Conservation (phyloP, 768 basidiomycete species). For the Mycena albidolilacea region DNA sequence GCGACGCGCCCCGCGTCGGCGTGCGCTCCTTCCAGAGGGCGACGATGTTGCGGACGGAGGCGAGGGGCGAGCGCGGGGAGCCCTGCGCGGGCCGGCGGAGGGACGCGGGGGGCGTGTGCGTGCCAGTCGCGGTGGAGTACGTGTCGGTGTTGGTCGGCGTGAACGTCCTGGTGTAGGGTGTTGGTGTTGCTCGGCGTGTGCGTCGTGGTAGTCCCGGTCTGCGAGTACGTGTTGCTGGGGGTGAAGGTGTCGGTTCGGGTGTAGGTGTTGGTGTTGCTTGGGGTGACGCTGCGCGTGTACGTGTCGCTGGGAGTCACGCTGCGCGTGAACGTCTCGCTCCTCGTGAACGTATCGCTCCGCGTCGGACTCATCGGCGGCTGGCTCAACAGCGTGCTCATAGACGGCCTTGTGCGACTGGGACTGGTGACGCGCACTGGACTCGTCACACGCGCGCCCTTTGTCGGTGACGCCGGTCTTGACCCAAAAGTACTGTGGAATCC, state of each 20-base stretch:
- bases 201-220: neutral
- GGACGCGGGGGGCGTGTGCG: slow-evolving; percentile 68
- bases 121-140: slow-evolving; percentile 48
- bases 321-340: slow-evolving; percentile 44
- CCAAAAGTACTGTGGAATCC: slow-evolving; percentile 54
- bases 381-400: slow-evolving; percentile 36
- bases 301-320: slow-evolving; percentile 48
- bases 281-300: slow-evolving; percentile 46
- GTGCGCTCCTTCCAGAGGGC: slow-evolving; percentile 87
- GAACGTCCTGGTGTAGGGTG: slow-evolving; percentile 20
- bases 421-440: slow-evolving; percentile 37
- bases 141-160: slow-evolving; percentile 48
- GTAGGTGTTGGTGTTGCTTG: no score
- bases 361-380: slow-evolving; percentile 38
- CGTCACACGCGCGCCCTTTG: slow-evolving; percentile 52
- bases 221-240: slow-evolving; percentile 44
- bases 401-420: slow-evolving; percentile 34
- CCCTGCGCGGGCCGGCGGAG: slow-evolving; percentile 72
- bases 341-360: slow-evolving; percentile 16
- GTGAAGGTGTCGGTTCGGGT: slow-evolving; percentile 42
- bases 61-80: slow-evolving; percentile 79
- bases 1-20: slow-evolving; percentile 53
- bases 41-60: slow-evolving; percentile 85
- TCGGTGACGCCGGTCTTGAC: slow-evolving; percentile 65
- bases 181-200: slow-evolving; percentile 43